Evolutionary conservation across 768 basidiomycete species (phyloP), one percentile per base, ranked within the genome.

Genomic region (Trametes cinnabarina): DNA sequence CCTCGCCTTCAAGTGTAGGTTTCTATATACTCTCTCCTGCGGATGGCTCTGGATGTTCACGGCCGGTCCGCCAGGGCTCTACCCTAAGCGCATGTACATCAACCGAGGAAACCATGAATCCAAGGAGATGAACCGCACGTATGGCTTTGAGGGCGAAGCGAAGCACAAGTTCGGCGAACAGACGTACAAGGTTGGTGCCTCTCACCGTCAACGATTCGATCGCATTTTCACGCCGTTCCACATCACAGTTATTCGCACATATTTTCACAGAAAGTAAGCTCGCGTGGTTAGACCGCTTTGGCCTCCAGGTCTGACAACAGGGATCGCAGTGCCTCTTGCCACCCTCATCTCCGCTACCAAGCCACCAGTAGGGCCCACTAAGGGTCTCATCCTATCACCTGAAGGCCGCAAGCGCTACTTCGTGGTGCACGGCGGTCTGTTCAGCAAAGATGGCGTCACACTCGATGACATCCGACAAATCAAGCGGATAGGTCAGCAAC

Each of bases 61-160:
- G 59, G 57, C 60, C 63, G 51, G 26, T 39, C 19, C 53, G n/a
- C 26, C 60, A 93, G 92, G 95, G 95, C 75, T 98, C 55, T 94
- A 92, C 73, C 96, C 96, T 3, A 83, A 83, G 56, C 83, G 78
- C 57, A 92, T 98, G 80, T 96, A 82, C 72, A 84, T 99, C 69
- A 98, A 99, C 71, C 84, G 96, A 62, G 96, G 96, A 17, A 98
- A 98, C 74, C 96, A 98, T 68, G 94, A 96, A 74, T 87, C 93
- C 58, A 91, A 92, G 71, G 94, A 98, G 44, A 98, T 99, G 97
- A 99, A 99, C 73, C 77, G 88, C 47, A 83, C 87, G 20, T 94
- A 96, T 71, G 94, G 94, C 1, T 95, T 95, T 67, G 93, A 96
- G 72, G 94, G 95, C 39, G 97, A 99, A 76, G 90, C 86, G 28